Conservation (phyloP, 139 green algal genomes). For the Spirogloea muscicola region DNA sequence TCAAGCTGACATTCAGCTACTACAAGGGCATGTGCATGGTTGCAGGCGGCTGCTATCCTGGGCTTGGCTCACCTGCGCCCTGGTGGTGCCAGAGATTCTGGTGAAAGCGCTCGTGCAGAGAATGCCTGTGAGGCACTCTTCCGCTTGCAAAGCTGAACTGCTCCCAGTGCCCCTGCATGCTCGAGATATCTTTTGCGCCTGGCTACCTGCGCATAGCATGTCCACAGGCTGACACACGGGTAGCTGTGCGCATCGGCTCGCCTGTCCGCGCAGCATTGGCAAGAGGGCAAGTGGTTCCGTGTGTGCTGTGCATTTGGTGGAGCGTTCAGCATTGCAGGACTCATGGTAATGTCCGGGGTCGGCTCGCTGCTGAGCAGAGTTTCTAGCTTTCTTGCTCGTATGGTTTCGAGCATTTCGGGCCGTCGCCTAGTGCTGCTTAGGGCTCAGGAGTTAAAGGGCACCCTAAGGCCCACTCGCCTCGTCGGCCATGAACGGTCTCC, state of each 20-base stretch:
- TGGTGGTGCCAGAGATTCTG: conserved; percentile 24
- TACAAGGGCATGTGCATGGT: background rate
- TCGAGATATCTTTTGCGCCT: background rate
- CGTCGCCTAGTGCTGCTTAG: background rate
- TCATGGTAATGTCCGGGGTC: conserved; percentile 27
- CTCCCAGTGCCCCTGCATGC: background rate
- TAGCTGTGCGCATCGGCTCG: background rate
- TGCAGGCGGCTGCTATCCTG: conserved; percentile 45
- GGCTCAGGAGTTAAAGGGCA: too few relatives aligned
- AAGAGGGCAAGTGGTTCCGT: conserved; percentile 14
- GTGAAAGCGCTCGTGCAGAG: conserved; percentile 19
- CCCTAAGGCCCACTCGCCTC: too few relatives aligned
- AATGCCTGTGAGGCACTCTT: background rate
- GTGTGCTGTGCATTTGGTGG: conserved; percentile 17
- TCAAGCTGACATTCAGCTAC: background rate
- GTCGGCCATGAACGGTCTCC: too few relatives aligned
- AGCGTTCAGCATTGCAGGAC: conserved; percentile 21
- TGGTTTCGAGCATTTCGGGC: background rate
- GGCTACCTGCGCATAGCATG: background rate
- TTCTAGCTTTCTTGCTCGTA: background rate
- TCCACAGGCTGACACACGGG: background rate
- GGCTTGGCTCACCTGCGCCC: conserved; percentile 47
- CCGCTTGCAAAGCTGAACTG: background rate
- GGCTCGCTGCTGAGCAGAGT: background rate
- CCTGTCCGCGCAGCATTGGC: background rate